These are phyloP conservation scores for Corchorus olitorius DNA, from an alignment of 345 rosid genomes.

Conservation along the genomic window DNA sequence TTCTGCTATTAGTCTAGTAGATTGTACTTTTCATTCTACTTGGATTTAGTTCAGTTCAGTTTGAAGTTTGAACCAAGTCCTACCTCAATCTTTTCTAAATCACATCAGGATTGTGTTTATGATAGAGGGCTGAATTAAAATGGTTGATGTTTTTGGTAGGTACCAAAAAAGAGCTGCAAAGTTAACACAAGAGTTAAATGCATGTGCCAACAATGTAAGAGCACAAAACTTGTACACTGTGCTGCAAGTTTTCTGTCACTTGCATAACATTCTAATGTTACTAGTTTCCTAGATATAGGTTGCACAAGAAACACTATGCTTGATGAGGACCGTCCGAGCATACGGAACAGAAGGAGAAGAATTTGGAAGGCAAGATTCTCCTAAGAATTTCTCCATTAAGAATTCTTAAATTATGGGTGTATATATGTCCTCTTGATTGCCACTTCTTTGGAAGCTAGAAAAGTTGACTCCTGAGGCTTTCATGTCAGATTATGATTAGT, in stretches of 20 bases:
- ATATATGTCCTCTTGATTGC: constrained; percentile 10
- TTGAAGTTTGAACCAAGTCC: not conserved
- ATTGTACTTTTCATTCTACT: not conserved
- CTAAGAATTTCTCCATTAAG: constrained; percentile 22
- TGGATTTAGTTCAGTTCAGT: not conserved
- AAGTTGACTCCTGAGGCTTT: constrained; percentile 6
- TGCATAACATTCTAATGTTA: constrained; percentile 10
- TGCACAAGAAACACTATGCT: constrained; percentile 51
- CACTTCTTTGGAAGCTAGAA: not conserved
- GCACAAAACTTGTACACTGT: constrained; percentile 8
- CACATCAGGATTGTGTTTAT: not conserved
- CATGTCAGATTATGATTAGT: not conserved
- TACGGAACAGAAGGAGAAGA: constrained; percentile 54
- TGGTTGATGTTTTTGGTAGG: constrained; percentile 35
- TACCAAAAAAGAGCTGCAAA: constrained; percentile 54
- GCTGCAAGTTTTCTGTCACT: constrained; percentile 6
- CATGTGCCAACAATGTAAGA: constrained; percentile 47
- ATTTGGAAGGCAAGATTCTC: constrained; percentile 45
- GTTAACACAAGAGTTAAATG: constrained; percentile 52
- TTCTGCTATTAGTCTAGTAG: not conserved
- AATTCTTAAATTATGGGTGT: constrained; percentile 8
- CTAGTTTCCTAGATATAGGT: constrained; percentile 34
- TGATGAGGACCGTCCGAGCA: constrained; percentile 45
- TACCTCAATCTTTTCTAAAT: not conserved
- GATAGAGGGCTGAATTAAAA: not conserved